Conservation (phyloP, 257 asterid species). For the Forsythia viridissima region DNA sequence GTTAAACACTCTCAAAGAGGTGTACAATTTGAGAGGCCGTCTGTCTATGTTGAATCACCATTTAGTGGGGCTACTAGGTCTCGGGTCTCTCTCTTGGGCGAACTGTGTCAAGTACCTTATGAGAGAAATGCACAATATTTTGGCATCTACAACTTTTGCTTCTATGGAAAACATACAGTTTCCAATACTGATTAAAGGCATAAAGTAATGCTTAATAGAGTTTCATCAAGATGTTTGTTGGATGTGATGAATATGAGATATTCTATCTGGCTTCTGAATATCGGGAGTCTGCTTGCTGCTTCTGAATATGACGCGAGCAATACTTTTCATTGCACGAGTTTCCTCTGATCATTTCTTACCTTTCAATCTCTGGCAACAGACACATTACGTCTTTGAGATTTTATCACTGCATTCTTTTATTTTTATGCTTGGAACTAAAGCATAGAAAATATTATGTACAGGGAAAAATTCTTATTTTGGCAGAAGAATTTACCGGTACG, state of each 20-base stretch:
- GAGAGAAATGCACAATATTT: background rate
- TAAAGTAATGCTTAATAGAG: background rate
- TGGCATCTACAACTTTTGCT: background rate
- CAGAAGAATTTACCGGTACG: slow-evolving; percentile 47
- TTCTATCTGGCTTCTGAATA: background rate
- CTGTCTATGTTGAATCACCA: too few relatives aligned
- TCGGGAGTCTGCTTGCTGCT: background rate
- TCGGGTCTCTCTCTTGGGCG: background rate
- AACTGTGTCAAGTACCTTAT: background rate
- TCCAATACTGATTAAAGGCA: background rate
- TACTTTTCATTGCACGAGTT: background rate
- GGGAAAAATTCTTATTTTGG: slow-evolving; percentile 49
- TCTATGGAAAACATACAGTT: background rate
- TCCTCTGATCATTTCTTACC: background rate
- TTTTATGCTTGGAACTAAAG: background rate
- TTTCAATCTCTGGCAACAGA: background rate
- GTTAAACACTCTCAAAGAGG: background rate
- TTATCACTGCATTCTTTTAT: background rate
- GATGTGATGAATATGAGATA: background rate
- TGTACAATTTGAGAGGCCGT: background rate
- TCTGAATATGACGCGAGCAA: background rate
- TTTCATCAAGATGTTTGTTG: background rate
- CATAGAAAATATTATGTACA: slow-evolving; percentile 25
- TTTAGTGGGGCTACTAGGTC: background rate
- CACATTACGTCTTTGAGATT: background rate